Base-by-base conservation (phyloP, 2,329 filamentous ascomycete species). In the Colletotrichum camelliae region DNA sequence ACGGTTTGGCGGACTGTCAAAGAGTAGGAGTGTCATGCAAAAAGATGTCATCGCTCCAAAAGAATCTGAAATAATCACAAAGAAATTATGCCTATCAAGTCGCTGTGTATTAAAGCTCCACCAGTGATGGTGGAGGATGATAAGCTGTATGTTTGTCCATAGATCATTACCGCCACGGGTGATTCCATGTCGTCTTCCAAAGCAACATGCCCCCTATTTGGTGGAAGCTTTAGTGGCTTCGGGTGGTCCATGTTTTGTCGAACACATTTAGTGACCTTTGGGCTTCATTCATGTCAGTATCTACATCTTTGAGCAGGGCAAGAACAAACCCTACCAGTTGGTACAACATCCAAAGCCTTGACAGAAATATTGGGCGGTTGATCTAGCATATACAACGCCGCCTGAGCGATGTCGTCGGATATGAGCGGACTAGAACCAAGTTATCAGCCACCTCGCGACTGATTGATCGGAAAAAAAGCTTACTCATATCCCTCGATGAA, bases 271-370 rank as follows among this genome's bases (percentile, higher is more conserved):
- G 72, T n/a, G 81, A 82, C 21, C 82, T 77, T 77, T 83, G 82
- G 12, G 82, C 78, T 77, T 6, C 4, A 21, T 13, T 15, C 4
- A 8, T 43, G 24, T 67, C 10, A 35, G 31, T 18, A 13, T 48
- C n/a, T 7, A 37, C 5, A 27, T n/a, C 15, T 2, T 10, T 1
- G 4, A 18, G 5, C 29, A 16, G 5, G 5, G 13, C 7, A 9
- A 24, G 7, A 8, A 15, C n/a, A n/a, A 18, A 15, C 7, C 52
- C 62, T 29, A 75, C 75, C 75, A 35, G 84, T 87, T 7, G 87
- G 86, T 33, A 89, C 86, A 21, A 88, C 82, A 81, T 89, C 87
- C 67, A 89, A 64, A 3, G 87, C 86, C 80, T 88, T 88, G 4
- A 89, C 80, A 13, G 76, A 77, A 4, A 77, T 29, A 18, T 84